Evolutionary conservation across 768 basidiomycete genomes (phyloP).

Genomic region (Amanita subjunquillea): DNA sequence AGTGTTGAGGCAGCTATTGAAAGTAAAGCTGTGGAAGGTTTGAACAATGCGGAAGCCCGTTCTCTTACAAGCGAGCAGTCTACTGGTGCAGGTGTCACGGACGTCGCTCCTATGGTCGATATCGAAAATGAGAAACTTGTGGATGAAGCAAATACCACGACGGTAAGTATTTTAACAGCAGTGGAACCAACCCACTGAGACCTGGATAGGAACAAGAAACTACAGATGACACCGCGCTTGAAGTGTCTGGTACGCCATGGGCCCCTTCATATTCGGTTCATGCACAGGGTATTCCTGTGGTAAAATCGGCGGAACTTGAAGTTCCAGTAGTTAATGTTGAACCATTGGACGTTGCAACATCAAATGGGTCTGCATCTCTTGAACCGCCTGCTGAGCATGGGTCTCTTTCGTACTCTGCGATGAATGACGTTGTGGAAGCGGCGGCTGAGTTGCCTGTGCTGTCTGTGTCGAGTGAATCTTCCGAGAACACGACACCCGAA

Average conservation of each 20-base stretch:
- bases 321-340: background rate
- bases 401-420: no score
- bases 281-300: background rate
- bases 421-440: background rate
- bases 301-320: background rate
- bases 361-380: background rate
- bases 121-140: no score
- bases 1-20: no score
- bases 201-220: background rate
- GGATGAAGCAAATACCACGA: no score
- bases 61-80: no score
- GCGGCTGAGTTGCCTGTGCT: background rate
- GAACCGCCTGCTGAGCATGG: no score
- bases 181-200: no score
- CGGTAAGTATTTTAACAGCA: no score
- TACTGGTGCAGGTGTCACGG: no score
- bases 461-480: background rate
- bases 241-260: background rate
- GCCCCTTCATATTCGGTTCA: background rate
- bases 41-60: no score
- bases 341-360: background rate
- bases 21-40: no score
- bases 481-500: background rate
- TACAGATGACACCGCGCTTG: background rate
- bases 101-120: no score